Evolutionary conservation across 805 yeast species (phyloP).

Genomic region (Alloascoidea africana): DNA sequence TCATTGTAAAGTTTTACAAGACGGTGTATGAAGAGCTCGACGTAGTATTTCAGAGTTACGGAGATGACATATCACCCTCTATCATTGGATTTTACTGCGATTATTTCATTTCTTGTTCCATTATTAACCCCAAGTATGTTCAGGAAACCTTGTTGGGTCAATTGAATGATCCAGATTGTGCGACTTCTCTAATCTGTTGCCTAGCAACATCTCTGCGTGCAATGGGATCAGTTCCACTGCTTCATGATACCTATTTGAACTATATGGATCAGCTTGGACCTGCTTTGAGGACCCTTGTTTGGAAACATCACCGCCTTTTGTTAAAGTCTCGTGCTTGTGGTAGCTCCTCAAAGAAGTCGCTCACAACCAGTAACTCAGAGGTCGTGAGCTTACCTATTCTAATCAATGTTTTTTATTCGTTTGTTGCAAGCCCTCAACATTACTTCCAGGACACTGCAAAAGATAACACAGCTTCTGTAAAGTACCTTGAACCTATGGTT

Average conservation of each 20-base stretch:
- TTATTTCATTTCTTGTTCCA: not conserved
- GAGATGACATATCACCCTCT: not conserved
- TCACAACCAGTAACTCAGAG: slow-evolving; percentile 7
- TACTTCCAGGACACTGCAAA: slow-evolving; percentile 12
- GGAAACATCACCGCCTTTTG: slow-evolving; percentile 3
- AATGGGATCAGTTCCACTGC: not conserved
- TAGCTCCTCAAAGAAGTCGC: not conserved
- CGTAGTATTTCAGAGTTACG: not conserved
- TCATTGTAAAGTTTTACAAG: not conserved
- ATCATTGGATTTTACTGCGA: not conserved
- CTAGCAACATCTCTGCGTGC: not conserved
- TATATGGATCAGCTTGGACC: not conserved
- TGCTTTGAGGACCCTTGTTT: slow-evolving; percentile 3
- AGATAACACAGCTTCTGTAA: slow-evolving; percentile 2
- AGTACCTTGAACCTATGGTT: slow-evolving; percentile 20
- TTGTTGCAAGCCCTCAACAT: slow-evolving; percentile 19
- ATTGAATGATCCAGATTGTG: not conserved
- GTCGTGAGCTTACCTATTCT: slow-evolving; percentile 10
- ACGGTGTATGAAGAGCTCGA: not conserved
- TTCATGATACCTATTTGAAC: not conserved
- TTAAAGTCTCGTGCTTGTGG: not conserved
- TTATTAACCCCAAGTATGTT: not conserved
- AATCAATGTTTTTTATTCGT: slow-evolving; percentile 17
- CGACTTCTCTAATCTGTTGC: not conserved
- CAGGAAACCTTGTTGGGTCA: not conserved